Base-by-base conservation (phyloP, 306 rosid genomes). In the Medicago truncatula region DNA sequence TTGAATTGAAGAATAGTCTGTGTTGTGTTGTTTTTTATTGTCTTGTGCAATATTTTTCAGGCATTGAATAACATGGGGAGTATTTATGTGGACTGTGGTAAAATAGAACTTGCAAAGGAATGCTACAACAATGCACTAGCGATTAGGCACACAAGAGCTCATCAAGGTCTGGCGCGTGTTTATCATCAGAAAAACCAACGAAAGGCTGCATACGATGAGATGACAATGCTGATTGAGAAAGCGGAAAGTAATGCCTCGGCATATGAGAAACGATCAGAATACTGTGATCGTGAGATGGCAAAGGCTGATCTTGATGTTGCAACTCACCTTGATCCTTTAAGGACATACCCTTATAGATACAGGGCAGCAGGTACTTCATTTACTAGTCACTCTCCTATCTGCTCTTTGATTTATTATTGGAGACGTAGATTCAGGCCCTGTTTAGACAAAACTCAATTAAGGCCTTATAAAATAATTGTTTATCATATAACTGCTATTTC, bases 101-200 rank as follows among this genome's bases (percentile, higher is more conserved):
- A 86, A 67, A 88, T 88, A 74, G 92, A 92, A 69, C 80, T 78
- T 41, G 96, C 96, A 7, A 83, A 82, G 44, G 88, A 90, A 68
- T 90, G 98, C 83, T 90, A 90, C 82, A 72, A 31, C 75, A 88
- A 82, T 79, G 96, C 98, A 15, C 98, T 92, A 68, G 89, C 90
- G 62, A 92, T 92, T 74, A 84, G 87, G 86, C 96, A 92, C 84
- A 87, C 97, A n/a, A 83, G 96, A 86, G 97, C 94, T 75, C 97
- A 90, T 79, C 93, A 92, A 83, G 97, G 97, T 41, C 73, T 92
- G 3, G 97, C 97, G 0, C 93, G 97, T 0, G 85, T 92, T 36
- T 87, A 84, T 86, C 96, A 88, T 77, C 90, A 87, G 64, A 86
- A 85, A 79, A 83, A 85, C 75, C 91, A 87, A 77, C 73, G 87